These are phyloP conservation scores for Wolfiporia cocos DNA, from an alignment of 1,284 basidiomycete genomes.

Conservation along the genomic window DNA sequence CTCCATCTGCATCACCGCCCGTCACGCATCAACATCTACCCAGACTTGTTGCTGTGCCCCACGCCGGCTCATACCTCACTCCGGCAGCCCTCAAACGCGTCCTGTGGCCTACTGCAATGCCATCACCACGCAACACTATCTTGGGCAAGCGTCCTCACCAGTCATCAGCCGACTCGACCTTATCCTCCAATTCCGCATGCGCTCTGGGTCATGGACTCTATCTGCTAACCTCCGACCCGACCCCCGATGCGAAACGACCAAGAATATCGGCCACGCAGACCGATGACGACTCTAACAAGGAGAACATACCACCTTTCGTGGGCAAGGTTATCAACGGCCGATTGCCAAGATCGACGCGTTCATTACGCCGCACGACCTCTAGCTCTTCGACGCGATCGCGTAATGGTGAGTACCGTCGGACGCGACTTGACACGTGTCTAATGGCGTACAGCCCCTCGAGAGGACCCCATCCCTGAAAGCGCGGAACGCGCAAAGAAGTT, in stretches of 20 bases:
- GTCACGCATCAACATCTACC: no score
- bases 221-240: slow-evolving; percentile 53
- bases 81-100: no score
- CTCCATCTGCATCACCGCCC: no score
- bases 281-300: slow-evolving; percentile 61
- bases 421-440: neutral
- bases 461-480: no score
- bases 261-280: slow-evolving; percentile 37
- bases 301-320: slow-evolving; percentile 63
- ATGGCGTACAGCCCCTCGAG: no score
- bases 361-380: slow-evolving; percentile 43
- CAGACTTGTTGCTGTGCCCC: no score
- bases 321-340: slow-evolving; percentile 31
- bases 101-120: slow-evolving; percentile 17
- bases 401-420: slow-evolving; percentile 18
- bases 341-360: slow-evolving; percentile 32
- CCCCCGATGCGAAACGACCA: slow-evolving; percentile 59
- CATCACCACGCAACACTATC: slow-evolving; percentile 34
- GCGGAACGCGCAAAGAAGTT: slow-evolving; percentile 41
- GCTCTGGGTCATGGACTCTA: slow-evolving; percentile 8
- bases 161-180: slow-evolving; percentile 18
- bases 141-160: slow-evolving; percentile 54
- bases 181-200: slow-evolving; percentile 12
- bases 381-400: no score
- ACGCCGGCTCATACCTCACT: no score